Evolutionary conservation across 345 rosid genomes (phyloP).

Genomic region (Xanthoceras sorbifolium): DNA sequence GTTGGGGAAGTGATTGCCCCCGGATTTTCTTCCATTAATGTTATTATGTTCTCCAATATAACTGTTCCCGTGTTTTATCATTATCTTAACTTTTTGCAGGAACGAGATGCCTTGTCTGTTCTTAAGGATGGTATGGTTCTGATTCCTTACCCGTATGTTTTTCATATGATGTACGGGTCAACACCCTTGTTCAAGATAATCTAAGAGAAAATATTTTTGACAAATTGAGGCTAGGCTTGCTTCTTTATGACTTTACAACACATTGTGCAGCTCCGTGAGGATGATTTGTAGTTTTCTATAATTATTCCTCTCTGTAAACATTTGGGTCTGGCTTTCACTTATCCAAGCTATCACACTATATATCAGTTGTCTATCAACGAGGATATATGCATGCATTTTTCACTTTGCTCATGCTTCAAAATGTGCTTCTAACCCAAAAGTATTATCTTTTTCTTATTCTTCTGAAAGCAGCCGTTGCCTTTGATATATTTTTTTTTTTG

Average conservation of each 20-base stretch:
- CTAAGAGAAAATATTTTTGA: constrained; percentile 1
- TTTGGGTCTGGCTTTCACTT: constrained; percentile 8
- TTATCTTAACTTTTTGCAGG: constrained; percentile 47
- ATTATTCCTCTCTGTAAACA: neutral
- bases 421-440: neutral
- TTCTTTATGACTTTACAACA: neutral
- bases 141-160: constrained; percentile 9
- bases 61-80: constrained; percentile 1
- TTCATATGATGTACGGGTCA: neutral
- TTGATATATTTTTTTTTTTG: neutral
- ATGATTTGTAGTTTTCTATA: neutral
- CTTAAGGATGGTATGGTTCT: constrained; percentile 65
- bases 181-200: neutral
- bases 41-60: neutral
- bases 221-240: constrained; percentile 12
- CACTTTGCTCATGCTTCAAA: neutral
- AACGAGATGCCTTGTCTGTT: constrained; percentile 55
- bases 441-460: neutral
- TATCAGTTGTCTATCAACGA: neutral
- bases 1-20: too few relatives aligned
- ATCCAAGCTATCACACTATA: neutral
- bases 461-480: neutral
- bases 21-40: neutral
- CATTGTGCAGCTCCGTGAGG: neutral
- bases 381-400: neutral